Conservation (phyloP, 2,329 filamentous ascomycete genomes). For the Dothidotthia symphoricarpi region DNA sequence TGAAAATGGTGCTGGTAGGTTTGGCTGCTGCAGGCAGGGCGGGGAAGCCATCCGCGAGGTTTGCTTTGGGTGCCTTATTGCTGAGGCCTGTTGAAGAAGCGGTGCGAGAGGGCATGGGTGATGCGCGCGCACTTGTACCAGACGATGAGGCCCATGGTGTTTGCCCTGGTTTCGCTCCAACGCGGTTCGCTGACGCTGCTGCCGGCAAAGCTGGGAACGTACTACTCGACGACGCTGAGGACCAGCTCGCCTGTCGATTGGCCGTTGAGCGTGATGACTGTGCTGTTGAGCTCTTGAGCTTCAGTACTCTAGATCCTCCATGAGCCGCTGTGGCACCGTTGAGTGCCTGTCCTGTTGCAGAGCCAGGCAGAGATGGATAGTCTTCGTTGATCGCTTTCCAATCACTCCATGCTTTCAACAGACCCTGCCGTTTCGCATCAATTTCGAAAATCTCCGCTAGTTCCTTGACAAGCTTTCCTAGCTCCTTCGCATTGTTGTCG, state of each 20-base stretch:
- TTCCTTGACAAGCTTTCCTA: conserved; percentile 88
- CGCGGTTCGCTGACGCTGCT: conserved; percentile 23
- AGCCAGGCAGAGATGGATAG: conserved; percentile 81
- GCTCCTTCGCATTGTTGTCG: conserved; percentile 72
- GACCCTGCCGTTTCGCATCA: conserved; percentile 65
- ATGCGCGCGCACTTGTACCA: conserved; percentile 33
- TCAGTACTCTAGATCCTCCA: conserved; percentile 62
- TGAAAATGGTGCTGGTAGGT: conserved; percentile 56
- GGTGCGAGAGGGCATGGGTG: conserved; percentile 40
- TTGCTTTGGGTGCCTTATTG: conserved; percentile 21
- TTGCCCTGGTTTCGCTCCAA: conserved; percentile 39
- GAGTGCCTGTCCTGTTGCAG: conserved; percentile 47
- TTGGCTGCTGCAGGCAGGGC: conserved; percentile 77
- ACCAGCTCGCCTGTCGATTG: conserved; percentile 58
- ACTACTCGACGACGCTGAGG: conserved; percentile 43
- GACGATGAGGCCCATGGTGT: conserved; percentile 39
- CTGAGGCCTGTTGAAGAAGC: conserved; percentile 28
- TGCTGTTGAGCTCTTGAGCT: conserved; percentile 67
- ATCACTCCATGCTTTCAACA: conserved; percentile 87
- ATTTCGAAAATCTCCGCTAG: conserved; percentile 92
- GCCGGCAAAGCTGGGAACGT: conserved; percentile 36
- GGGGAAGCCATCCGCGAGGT: conserved; percentile 66
- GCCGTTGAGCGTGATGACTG: conserved; percentile 64
- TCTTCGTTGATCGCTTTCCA: conserved; percentile 96
- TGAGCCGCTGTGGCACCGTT: conserved; percentile 47